These are phyloP conservation scores for Syncephalastrum monosporum DNA, from an alignment of 371 early-diverging fungal species.

Conservation along the genomic window DNA sequence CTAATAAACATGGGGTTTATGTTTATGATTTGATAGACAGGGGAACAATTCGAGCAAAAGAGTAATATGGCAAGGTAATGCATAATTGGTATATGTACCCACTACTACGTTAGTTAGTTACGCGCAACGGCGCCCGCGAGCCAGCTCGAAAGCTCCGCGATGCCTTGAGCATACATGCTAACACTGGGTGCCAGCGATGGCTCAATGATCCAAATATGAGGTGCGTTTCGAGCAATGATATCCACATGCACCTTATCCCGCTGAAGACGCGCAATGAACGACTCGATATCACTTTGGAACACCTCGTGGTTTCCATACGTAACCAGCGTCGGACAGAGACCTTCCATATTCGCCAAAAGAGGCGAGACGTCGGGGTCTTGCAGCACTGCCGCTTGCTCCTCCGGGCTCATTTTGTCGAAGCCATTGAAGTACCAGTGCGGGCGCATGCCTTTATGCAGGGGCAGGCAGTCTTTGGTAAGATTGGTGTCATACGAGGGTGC, in stretches of 20 bases:
- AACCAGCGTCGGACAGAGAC: constrained; percentile 27
- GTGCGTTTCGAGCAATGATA: constrained; percentile 22
- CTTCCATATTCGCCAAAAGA: constrained; percentile 22
- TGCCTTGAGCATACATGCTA: no score
- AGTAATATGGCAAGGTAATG: no score
- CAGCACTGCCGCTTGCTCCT: constrained; percentile 10
- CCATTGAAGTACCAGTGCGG: constrained; percentile 3
- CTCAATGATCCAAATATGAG: constrained; percentile 28
- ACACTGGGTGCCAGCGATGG: constrained; percentile 1
- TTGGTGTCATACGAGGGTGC: constrained; percentile 17
- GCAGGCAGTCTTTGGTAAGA: constrained; percentile 10
- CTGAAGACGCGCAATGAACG: constrained; percentile 17
- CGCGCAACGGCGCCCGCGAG: no score
- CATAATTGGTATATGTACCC: no score
- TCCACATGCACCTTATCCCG: constrained; percentile 27
- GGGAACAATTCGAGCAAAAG: no score
- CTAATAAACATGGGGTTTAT: no score
- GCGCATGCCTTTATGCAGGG: background rate
- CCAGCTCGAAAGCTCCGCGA: no score
- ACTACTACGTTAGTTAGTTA: no score
- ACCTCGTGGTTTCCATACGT: constrained; percentile 29
- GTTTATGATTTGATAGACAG: no score
- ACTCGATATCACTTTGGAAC: constrained; percentile 27
- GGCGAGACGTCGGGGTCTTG: constrained; percentile 24
- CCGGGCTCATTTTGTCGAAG: constrained; percentile 7